A percentile compares a stretch with the other conserved stretches of the same genome.
Conservation (phyloP, 805 yeast genomes). For the Suhomyces emberorum region DNA sequence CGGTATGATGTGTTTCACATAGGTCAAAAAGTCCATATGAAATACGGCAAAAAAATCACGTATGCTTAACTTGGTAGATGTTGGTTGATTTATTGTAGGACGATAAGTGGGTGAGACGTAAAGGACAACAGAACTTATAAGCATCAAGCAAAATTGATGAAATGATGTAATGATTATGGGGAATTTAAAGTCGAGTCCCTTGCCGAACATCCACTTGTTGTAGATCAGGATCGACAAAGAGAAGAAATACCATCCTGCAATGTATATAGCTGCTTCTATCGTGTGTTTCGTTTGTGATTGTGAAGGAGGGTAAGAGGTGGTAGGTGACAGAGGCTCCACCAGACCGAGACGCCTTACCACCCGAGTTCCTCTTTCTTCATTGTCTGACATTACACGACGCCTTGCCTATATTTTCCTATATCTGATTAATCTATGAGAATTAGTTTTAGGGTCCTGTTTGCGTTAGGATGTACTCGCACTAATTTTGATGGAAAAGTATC, state of each 20-base stretch:
- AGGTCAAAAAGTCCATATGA: conserved; percentile 21
- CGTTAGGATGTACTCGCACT: too few relatives aligned
- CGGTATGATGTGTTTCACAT: conserved; percentile 62
- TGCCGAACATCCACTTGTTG: conserved; percentile 96
- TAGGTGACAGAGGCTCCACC: neutral
- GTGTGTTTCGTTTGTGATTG: too few relatives aligned
- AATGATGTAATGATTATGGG: conserved; percentile 82
- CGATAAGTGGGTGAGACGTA: conserved; percentile 47
- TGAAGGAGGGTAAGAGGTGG: too few relatives aligned
- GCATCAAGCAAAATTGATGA: conserved; percentile 73
- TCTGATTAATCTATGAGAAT: too few relatives aligned
- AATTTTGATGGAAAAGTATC: too few relatives aligned
- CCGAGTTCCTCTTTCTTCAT: neutral
- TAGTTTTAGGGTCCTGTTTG: too few relatives aligned
- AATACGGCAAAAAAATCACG: conserved; percentile 18
- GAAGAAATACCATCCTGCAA: conserved; percentile 65
- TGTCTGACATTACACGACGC: too few relatives aligned
- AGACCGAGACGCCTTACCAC: neutral
- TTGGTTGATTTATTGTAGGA: conserved; percentile 24
- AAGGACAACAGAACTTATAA: conserved; percentile 48
- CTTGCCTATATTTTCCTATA: too few relatives aligned
- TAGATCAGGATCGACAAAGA: conserved; percentile 72
- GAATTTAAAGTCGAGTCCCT: conserved; percentile 68
- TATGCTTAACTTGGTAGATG: conserved; percentile 5
- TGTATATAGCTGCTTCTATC: conserved; percentile 27